Conservation (phyloP, 441 rosid species). For the Omphalea diandra region DNA sequence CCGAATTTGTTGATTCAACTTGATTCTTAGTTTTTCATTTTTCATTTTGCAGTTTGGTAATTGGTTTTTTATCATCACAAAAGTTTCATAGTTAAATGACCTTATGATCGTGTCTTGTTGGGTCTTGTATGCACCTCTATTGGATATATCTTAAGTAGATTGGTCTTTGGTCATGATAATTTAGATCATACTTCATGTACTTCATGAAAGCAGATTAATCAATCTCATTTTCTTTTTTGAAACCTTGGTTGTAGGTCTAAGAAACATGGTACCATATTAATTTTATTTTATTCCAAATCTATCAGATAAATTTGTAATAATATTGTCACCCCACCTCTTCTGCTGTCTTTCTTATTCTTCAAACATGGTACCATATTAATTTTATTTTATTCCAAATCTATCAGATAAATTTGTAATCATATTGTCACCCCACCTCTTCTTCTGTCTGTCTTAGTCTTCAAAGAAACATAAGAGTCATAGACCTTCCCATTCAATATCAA, state of each 20-base stretch:
- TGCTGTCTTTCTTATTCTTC: background rate
- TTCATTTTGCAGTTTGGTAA: too few relatives aligned
- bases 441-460: background rate
- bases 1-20: background rate
- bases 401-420: background rate
- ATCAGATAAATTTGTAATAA: background rate
- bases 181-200: too few relatives aligned
- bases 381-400: background rate
- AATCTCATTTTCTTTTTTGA: background rate
- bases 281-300: background rate
- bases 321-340: too few relatives aligned
- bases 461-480: too few relatives aligned
- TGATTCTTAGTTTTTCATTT: background rate
- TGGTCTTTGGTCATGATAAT: too few relatives aligned
- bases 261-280: background rate
- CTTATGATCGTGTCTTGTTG: background rate
- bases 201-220: background rate
- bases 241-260: background rate
- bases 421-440: too few relatives aligned
- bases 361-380: background rate
- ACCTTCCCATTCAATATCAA: background rate
- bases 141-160: too few relatives aligned
- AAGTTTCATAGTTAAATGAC: background rate
- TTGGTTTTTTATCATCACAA: background rate
- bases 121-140: background rate